phyloP scores from a whole-genome alignment of 2,329 filamentous ascomycete species.

The Pseudogymnoascus pannorum region DNA sequence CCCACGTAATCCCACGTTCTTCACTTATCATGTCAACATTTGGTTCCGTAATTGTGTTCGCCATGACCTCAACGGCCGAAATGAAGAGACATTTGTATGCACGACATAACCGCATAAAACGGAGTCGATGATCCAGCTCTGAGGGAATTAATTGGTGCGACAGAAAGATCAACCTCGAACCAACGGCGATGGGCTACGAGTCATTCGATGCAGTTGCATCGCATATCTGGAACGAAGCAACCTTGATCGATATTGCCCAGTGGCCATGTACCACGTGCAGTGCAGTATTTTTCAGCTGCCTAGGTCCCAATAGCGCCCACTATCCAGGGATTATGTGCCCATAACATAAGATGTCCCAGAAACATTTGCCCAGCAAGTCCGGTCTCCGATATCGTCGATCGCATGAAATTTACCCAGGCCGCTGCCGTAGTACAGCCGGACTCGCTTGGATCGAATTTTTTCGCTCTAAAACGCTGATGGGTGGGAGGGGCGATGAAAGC shows the following conservation, averaged over 20 bases:
- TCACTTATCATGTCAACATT: neutral
- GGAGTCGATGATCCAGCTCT: neutral
- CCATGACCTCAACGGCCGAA: neutral
- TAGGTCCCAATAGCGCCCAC: neutral
- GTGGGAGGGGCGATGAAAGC: slow-evolving; percentile 7
- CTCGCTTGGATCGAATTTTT: slow-evolving; percentile 3
- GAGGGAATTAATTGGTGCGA: slow-evolving; percentile 1
- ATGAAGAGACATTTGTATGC: neutral
- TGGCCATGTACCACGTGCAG: slow-evolving; percentile 2
- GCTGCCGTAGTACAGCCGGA: neutral
- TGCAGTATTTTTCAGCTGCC: slow-evolving; percentile 1
- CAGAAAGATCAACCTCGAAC: neutral
- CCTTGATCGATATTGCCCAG: slow-evolving; percentile 1
- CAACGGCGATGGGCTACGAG: neutral
- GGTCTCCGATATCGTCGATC: slow-evolving; percentile 4
- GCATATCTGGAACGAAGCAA: slow-evolving; percentile 5
- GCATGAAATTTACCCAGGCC: neutral
- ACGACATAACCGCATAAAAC: slow-evolving; percentile 4
- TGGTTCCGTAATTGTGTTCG: neutral
- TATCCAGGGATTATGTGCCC: neutral
- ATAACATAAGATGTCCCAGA: neutral
- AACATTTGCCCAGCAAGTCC: neutral
- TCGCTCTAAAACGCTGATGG: slow-evolving; percentile 4
- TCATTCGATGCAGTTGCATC: neutral
- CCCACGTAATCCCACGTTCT: slow-evolving; percentile 7